Percentiles rank a stretch among this genome's conserved stretches.
Evolutionary conservation across 352 stramenopile genomes (phyloP).

Genomic region (Lagenidium giganteum): DNA sequence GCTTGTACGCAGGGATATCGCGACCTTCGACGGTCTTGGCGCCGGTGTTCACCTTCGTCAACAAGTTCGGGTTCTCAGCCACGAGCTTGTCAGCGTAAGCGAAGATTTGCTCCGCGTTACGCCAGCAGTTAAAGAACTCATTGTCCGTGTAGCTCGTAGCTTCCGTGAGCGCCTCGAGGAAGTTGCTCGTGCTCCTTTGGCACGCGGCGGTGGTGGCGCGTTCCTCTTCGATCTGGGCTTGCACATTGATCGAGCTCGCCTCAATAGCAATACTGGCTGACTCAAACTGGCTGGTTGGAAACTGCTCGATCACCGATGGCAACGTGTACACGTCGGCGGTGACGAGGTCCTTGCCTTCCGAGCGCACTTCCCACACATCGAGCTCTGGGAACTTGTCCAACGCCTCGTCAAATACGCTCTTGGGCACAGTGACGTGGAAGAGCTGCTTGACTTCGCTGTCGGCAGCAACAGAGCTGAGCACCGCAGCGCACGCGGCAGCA

Average conservation of each 20-base stretch:
- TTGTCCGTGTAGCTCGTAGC: conserved; percentile 13
- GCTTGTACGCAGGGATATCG: conserved; percentile 16
- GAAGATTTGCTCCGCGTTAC: conserved; percentile 14
- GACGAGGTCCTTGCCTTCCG: conserved; percentile 2
- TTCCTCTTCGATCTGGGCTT: conserved; percentile 1
- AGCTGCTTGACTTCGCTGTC: conserved; percentile 20
- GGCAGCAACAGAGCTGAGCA: conserved; percentile 10
- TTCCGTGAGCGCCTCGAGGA: conserved; percentile 1
- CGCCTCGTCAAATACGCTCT: conserved; percentile 14
- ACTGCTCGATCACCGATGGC: conserved; percentile 8
- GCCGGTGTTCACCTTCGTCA: conserved; percentile 14
- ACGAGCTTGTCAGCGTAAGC: conserved; percentile 15
- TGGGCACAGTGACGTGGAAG: conserved; percentile 27
- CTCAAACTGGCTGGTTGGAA: background rate
- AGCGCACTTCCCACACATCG: conserved; percentile 11
- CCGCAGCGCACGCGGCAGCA: conserved; percentile 8
- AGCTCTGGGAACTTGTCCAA: conserved; percentile 8
- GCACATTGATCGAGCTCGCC: conserved; percentile 3
- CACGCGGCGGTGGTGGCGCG: conserved; percentile 1
- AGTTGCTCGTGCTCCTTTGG: conserved; percentile 2
- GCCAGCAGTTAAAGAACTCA: conserved; percentile 24
- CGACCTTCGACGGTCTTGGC: conserved; percentile 12
- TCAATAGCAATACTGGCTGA: conserved; percentile 3
- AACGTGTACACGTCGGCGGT: conserved; percentile 11
- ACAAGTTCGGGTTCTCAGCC: conserved; percentile 10